Evolutionary conservation across 345 rosid genomes (phyloP).

Genomic region (Linum lewisii): DNA sequence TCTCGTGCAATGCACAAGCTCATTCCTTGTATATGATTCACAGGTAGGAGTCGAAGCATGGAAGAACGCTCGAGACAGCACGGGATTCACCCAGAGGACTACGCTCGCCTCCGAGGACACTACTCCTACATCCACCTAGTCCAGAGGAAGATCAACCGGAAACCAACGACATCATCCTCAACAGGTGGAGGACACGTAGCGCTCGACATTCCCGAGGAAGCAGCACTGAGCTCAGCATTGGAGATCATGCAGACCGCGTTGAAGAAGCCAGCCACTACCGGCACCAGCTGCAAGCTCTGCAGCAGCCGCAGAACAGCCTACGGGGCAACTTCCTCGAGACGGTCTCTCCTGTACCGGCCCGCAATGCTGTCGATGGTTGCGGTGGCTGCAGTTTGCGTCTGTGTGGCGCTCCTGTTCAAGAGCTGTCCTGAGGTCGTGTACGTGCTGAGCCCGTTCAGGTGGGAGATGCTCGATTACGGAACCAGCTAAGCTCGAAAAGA

Average conservation of each 20-base stretch:
- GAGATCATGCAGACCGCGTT: conserved; percentile 37
- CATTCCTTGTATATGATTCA: conserved; percentile 3
- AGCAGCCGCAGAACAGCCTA: conserved; percentile 49
- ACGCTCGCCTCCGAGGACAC: conserved; percentile 95
- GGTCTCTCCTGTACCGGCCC: conserved; percentile 74
- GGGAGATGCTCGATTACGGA: conserved; percentile 88
- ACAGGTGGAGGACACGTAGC: conserved; percentile 40
- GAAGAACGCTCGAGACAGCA: conserved; percentile 72
- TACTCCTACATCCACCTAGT: conserved; percentile 87
- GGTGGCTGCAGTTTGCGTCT: conserved; percentile 93
- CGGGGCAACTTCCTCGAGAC: conserved; percentile 24
- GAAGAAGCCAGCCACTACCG: conserved; percentile 14
- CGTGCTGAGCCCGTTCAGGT: conserved; percentile 91
- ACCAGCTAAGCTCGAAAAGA: conserved; percentile 40
- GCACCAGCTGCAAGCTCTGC: conserved; percentile 54
- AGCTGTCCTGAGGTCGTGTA: conserved; percentile 87
- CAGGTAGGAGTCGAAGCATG: conserved; percentile 93
- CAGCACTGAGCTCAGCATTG: conserved; percentile 35
- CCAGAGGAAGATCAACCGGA: conserved; percentile 66
- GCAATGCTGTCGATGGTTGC: conserved; percentile 97
- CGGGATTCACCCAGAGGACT: conserved; percentile 97
- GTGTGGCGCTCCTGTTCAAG: conserved; percentile 94
- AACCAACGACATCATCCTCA: too few species aligned
- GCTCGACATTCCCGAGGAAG: conserved; percentile 49
- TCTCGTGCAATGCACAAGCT: too few species aligned